Conservation (phyloP, 305 asterid genomes). For the Fraxinus xanthoxyloides region DNA sequence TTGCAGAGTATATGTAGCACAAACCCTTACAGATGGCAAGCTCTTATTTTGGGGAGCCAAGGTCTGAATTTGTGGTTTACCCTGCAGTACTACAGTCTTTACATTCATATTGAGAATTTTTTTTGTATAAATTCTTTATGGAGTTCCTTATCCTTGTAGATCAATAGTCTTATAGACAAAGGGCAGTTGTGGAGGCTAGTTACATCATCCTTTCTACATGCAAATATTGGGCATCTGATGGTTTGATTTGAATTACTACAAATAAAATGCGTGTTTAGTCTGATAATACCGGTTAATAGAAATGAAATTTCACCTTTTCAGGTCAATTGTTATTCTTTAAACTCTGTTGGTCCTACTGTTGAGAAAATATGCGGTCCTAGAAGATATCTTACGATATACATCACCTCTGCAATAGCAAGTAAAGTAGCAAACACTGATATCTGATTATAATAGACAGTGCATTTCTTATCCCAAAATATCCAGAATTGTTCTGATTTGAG, state of each 20-base stretch:
- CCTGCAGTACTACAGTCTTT: neutral
- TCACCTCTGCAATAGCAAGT: constrained; percentile 81
- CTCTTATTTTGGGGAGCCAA: constrained; percentile 62
- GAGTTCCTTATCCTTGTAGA: constrained; percentile 39
- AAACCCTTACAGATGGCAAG: constrained; percentile 59
- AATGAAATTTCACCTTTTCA: constrained; percentile 35
- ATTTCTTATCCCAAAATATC: constrained; percentile 19
- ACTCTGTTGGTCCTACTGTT: constrained; percentile 69
- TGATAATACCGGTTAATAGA: constrained; percentile 14
- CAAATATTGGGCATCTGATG: constrained; percentile 80
- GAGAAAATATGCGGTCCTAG: constrained; percentile 74
- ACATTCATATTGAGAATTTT: constrained; percentile 14
- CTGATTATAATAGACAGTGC: constrained; percentile 16
- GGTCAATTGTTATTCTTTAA: constrained; percentile 83
- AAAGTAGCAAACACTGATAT: constrained; percentile 24
- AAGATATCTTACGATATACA: constrained; percentile 68
- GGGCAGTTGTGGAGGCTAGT: constrained; percentile 92
- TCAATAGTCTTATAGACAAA: constrained; percentile 71
- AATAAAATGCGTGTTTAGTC: constrained; percentile 8
- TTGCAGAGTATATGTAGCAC: constrained; percentile 67
- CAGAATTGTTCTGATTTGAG: constrained; percentile 23
- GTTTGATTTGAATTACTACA: constrained; percentile 40
- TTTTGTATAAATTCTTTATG: neutral
- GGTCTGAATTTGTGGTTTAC: constrained; percentile 39
- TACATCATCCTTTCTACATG: constrained; percentile 82